phyloP scores from a whole-genome alignment of 371 early-diverging fungal species.

The Batkoa obscura region DNA sequence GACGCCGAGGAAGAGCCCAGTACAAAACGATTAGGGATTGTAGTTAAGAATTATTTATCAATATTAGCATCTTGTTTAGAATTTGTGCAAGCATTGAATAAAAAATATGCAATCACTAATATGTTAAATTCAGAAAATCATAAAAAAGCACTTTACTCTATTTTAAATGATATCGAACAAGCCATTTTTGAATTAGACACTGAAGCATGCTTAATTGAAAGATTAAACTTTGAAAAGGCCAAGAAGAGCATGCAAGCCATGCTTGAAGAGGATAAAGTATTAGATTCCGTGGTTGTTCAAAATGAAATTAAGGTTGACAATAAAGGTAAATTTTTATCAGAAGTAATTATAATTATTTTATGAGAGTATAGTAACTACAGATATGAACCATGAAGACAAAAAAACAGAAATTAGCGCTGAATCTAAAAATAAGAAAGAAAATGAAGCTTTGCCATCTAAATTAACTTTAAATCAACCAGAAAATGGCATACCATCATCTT shows the following conservation, averaged over 20 bases:
- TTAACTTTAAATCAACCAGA: no score
- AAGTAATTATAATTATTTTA: background rate
- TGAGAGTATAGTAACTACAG: background rate
- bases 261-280: background rate
- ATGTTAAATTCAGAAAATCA: background rate
- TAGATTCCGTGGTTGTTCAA: background rate
- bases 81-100: background rate
- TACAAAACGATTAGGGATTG: background rate
- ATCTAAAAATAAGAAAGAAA: no score
- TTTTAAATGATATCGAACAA: background rate
- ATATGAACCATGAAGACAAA: background rate
- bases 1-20: background rate
- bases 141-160: background rate
- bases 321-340: background rate
- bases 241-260: background rate
- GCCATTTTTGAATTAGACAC: conserved; percentile 1
- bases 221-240: background rate
- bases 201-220: background rate
- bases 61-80: background rate
- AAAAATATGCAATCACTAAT: background rate
- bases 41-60: conserved; percentile 1
- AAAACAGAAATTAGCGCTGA: no score
- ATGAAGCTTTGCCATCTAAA: no score
- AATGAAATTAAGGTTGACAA: background rate
- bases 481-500: no score